Evolutionary conservation across 345 rosid genomes (phyloP), one percentile per base, ranked within the genome.

Genomic region (Abelmoschus esculentus): DNA sequence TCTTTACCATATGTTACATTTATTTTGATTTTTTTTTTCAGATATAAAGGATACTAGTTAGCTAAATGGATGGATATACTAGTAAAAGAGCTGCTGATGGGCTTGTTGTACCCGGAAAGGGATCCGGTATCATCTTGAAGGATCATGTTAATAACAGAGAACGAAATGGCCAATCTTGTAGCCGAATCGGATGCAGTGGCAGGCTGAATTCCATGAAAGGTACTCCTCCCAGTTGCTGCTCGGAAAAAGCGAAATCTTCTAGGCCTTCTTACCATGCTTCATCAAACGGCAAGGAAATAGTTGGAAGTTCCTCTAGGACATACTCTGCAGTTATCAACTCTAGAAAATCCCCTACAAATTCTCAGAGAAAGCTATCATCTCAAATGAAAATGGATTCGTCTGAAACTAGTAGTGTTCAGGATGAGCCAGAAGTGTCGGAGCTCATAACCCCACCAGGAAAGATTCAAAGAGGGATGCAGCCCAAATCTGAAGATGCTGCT

Each of bases 291-390:
- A 89, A 90, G 78, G 91, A 49, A 81, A 71, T 80, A 26, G 55
- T 66, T 66, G 96, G 92, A 71, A 87, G 89, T 67, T 88, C 97
- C 74, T 89, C 90, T 50, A 86, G 82, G 77, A 65, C 73, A 70
- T 70, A 17, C 70, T 58, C 83, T 73, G 70, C 78, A 29, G 76
- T 70, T 64, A 75, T 34, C 75, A 85, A 57, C 36, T 73, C 80
- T 9, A 80, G 79, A 70, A 82, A 69, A 67, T 74, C 79, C 60
- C 80, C 82, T 18, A 65, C 71, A 73, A 85, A 77, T 72, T 71
- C 80, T 70, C 82, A 70, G 77, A 89, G 82, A 68, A 84, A 84
- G 44, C 72, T 53, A 0, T 40, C 86, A 73, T 76, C 83, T 73
- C 89, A 76, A 61, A 72, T 76, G 34, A 78, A 80, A 49, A 72